A percentile compares a stretch with the other conserved stretches of the same genome.
These are phyloP conservation scores for Vigna mungo DNA, from an alignment of 306 rosid genomes.

Conservation along the genomic window DNA sequence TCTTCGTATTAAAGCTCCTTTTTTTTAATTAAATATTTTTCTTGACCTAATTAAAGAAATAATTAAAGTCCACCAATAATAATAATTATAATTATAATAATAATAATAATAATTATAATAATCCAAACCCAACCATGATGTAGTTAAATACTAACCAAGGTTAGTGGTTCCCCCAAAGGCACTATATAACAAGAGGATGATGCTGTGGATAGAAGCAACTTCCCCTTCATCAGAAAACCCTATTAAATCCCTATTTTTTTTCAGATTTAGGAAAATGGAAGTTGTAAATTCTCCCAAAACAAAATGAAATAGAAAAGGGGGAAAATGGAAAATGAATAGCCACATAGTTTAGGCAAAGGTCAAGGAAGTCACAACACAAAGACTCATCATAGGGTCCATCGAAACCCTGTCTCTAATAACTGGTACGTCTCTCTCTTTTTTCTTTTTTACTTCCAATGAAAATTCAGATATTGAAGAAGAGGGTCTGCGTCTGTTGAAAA, in stretches of 20 bases:
- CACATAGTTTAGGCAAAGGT: conserved; percentile 3
- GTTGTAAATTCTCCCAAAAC: conserved; percentile 25
- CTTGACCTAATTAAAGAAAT: not conserved
- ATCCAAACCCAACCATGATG: conserved; percentile 47
- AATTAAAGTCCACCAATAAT: conserved; percentile 4
- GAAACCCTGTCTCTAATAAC: conserved; percentile 37
- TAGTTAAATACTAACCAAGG: conserved; percentile 58
- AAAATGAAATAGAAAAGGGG: not conserved
- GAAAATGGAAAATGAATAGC: not conserved
- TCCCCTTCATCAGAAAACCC: conserved; percentile 39
- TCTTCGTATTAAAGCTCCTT: not conserved
- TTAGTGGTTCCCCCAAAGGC: conserved; percentile 36
- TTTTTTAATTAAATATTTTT: not conserved
- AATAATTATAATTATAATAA: no score
- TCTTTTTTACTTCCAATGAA: conserved; percentile 42
- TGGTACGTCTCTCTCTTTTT: conserved; percentile 48
- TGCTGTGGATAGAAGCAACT: not conserved
- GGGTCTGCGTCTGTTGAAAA: conserved; percentile 57
- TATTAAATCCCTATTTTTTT: conserved; percentile 30
- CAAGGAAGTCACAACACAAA: conserved; percentile 44
- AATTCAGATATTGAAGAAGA: conserved; percentile 47
- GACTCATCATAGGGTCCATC: conserved; percentile 16
- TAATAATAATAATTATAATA: not conserved
- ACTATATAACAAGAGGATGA: conserved; percentile 27
- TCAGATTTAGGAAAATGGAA: conserved; percentile 32